Base-by-base conservation (phyloP, 2,329 filamentous ascomycete genomes). In the Trichophyton mentagrophytes region DNA sequence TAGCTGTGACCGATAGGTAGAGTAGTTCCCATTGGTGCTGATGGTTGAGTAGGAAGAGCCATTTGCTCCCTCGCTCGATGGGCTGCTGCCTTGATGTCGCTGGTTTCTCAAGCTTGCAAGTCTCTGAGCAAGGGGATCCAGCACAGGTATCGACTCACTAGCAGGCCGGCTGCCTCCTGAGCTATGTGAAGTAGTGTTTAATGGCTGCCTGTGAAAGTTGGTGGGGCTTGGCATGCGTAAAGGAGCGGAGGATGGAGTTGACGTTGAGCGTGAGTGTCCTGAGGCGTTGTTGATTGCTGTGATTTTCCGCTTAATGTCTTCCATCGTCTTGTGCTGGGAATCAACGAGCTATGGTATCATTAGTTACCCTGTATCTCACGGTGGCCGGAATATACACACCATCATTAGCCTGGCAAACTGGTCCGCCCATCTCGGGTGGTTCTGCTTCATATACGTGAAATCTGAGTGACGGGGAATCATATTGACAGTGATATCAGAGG, bases 401-500 rank as follows among this genome's bases (percentile, higher is more conserved):
- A 65, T 87, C 83, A 65, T 82, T 77, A 80, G 69, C 49, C 74
- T 68, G 51, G 74, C 76, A 65, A 82, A 81, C 63, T 79, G 76
- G 61, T 76, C 74, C 65, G 78, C 74, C 72, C 75, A 78, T 64
- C 72, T 73, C 57, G 73, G 73, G 59, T 76, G 76, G 64, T 85
- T 82, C 42, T 74, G 74, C 66, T 83, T 82, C 61, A 90, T 76
- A 58, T 81, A 78, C 30, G 83, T 81, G 71, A 85, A 95, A 64
- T 92, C 88, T 61, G 82, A 83, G 70, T 95, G 90, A 40, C 79
- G 80, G 1, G 89, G 88, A 27, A 97, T 85, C 47, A 85, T 77
- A 61, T 92, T 85, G 58, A 90, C 80, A 13, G 88, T 82, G 60
- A 96, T 87, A 61, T 90, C 85, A 62, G 82, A 90, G 9, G 91